Conservation (phyloP, 129 eudicot genomes). For the Rutidosis leptorrhynchoides region DNA sequence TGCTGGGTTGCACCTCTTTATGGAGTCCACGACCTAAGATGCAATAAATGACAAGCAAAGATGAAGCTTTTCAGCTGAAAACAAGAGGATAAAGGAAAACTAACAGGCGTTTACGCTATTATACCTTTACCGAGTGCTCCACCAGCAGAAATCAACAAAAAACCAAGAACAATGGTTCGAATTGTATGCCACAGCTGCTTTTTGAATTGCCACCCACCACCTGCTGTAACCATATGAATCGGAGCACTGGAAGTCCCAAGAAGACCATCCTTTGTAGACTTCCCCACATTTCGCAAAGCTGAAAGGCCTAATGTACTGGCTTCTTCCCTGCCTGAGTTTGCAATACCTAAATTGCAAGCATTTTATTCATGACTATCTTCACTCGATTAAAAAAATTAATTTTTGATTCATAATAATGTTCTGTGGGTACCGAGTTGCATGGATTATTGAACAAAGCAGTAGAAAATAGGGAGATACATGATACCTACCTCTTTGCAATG, state of each 20-base stretch:
- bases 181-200: constrained; percentile 91
- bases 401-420: too few relatives aligned
- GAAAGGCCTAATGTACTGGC: constrained; percentile 63
- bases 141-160: constrained; percentile 76
- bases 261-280: constrained; percentile 63
- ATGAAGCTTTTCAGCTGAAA: too few relatives aligned
- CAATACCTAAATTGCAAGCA: constrained; percentile 31
- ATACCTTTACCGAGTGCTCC: too few relatives aligned
- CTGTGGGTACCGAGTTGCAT: too few relatives aligned
- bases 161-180: constrained; percentile 70
- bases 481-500: constrained; percentile 78
- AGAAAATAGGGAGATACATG: neutral
- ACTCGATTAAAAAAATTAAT: too few relatives aligned
- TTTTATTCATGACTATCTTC: too few relatives aligned
- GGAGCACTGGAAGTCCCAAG: constrained; percentile 96
- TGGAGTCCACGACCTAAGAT: constrained; percentile 62
- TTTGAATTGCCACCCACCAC: constrained; percentile 75
- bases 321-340: constrained; percentile 39
- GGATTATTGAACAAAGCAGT: neutral
- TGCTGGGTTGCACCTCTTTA: constrained; percentile 74
- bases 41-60: too few relatives aligned
- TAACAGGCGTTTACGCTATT: too few relatives aligned
- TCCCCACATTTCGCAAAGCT: constrained; percentile 72
- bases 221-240: constrained; percentile 87
- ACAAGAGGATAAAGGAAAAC: too few relatives aligned